Evolutionary conservation across 108 stramenopile genomes (phyloP).

Genomic region (Cyclotella choctawhatcheeana): DNA sequence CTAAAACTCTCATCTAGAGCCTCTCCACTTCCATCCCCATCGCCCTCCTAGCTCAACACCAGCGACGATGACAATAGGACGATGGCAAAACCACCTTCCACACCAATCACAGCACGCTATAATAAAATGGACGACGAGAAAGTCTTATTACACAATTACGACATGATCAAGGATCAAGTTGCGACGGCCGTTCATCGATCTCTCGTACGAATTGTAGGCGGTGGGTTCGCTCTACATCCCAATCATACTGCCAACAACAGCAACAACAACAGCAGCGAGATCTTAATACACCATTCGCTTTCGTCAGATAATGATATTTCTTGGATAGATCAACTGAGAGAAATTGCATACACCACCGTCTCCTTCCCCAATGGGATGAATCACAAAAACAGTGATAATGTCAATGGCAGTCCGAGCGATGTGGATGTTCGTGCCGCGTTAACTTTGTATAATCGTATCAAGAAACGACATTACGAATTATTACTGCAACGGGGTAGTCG

Average conservation of each 20-base stretch:
- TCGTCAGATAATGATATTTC: neutral
- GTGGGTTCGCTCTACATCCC: slow-evolving; percentile 14
- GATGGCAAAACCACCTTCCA: too few relatives aligned
- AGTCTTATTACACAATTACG: neutral
- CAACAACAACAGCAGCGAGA: neutral
- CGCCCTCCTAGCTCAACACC: too few relatives aligned
- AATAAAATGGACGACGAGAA: neutral
- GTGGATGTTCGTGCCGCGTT: slow-evolving; percentile 68
- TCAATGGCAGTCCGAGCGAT: slow-evolving; percentile 69
- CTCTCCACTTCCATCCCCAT: too few relatives aligned
- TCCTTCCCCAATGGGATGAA: slow-evolving; percentile 56
- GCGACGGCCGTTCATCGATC: slow-evolving; percentile 1
- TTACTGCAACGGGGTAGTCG: too few relatives aligned
- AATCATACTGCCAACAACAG: too few relatives aligned
- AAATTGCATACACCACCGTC: slow-evolving; percentile 35
- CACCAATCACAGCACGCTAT: too few relatives aligned
- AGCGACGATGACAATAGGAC: too few relatives aligned
- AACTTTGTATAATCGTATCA: slow-evolving; percentile 56
- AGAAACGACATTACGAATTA: neutral
- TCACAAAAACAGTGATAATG: slow-evolving; percentile 5
- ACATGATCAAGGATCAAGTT: neutral
- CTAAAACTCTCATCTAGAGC: too few relatives aligned
- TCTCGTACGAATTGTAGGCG: slow-evolving; percentile 5
- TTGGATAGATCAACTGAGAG: slow-evolving; percentile 24
- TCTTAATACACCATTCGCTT: neutral